A percentile compares a stretch with the other conserved stretches of the same genome.
These are phyloP conservation scores for Solanum gandarillasii DNA, from an alignment of 257 asterid genomes.

Conservation along the genomic window DNA sequence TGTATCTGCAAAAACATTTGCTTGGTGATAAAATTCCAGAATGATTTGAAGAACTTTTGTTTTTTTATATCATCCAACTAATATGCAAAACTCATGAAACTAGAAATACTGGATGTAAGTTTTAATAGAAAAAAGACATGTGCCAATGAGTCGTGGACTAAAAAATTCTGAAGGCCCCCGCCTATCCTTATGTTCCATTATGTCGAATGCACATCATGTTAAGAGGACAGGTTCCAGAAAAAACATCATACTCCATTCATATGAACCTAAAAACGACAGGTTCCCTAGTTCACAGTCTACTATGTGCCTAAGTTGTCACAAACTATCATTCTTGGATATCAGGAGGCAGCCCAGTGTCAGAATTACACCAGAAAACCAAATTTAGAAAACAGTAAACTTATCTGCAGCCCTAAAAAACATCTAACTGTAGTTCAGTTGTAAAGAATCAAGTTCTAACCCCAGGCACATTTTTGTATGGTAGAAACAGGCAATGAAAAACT, in stretches of 20 bases:
- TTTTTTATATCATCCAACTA: background rate
- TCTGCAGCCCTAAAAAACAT: too few relatives aligned
- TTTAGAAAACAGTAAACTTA: too few relatives aligned
- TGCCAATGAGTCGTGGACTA: background rate
- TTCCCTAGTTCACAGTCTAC: background rate
- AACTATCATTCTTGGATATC: background rate
- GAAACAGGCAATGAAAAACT: too few relatives aligned
- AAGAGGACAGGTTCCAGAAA: background rate
- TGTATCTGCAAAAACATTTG: conserved; percentile 23
- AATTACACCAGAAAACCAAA: too few relatives aligned
- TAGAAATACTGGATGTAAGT: background rate
- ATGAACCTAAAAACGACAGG: background rate
- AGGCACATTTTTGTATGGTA: too few relatives aligned
- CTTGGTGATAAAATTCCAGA: background rate
- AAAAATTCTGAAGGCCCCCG: background rate
- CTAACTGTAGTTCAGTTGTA: too few relatives aligned
- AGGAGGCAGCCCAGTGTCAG: too few relatives aligned
- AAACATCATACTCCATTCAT: background rate
- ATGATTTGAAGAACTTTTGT: background rate
- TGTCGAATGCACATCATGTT: background rate
- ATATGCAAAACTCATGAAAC: background rate
- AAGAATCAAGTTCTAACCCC: too few relatives aligned
- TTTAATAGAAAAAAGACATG: background rate
- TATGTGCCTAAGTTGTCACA: background rate
- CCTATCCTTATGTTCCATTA: background rate